Conservation (phyloP, 768 basidiomycete species). For the Pleurotus tuoliensis region DNA sequence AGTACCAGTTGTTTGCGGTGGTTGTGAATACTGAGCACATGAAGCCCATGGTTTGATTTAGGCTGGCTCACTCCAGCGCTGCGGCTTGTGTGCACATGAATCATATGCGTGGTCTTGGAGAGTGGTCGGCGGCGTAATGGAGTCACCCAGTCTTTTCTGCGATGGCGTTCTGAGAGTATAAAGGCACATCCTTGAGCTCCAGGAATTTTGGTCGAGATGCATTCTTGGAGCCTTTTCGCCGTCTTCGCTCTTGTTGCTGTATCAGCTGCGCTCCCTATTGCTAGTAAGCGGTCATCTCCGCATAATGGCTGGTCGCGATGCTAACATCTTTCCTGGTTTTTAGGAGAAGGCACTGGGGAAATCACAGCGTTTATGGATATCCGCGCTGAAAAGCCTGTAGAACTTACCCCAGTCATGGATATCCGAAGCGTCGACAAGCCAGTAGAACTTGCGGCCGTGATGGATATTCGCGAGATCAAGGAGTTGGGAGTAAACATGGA, state of each 20-base stretch:
- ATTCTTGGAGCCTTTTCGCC: background rate
- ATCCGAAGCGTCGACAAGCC: background rate
- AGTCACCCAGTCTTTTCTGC: too few species aligned
- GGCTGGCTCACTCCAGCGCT: too few species aligned
- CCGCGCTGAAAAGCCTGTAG: background rate
- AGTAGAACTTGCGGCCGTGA: background rate
- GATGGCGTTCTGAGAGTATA: too few species aligned
- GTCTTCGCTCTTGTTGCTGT: background rate
- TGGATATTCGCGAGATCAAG: background rate
- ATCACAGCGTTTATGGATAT: background rate
- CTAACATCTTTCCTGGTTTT: background rate
- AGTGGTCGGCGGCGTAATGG: too few species aligned
- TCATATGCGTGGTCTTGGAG: background rate
- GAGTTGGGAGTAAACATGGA: background rate
- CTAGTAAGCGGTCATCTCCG: background rate
- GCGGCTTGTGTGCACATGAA: background rate
- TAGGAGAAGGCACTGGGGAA: background rate
- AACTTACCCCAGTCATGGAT: slow-evolving; percentile 2
- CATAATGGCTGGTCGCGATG: background rate
- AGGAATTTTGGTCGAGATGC: background rate
- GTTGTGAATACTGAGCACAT: background rate
- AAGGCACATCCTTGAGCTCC: too few species aligned
- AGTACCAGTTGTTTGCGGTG: background rate
- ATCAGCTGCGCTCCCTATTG: background rate
- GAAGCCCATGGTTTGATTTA: background rate